Evolutionary conservation across 1,284 basidiomycete species (phyloP).

Genomic region (Microbotryum silenes-acaulis): DNA sequence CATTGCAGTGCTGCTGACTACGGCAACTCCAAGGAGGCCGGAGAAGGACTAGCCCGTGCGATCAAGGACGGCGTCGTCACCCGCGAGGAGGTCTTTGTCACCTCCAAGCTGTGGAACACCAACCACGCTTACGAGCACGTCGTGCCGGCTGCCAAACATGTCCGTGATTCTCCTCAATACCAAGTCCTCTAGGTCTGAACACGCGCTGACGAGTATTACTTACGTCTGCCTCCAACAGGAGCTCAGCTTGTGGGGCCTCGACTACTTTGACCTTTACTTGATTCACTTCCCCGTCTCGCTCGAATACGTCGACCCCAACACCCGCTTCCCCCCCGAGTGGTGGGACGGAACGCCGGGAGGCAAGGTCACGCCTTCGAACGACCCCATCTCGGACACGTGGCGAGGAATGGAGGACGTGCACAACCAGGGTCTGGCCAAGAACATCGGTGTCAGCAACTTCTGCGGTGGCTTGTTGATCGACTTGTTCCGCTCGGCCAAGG

Average conservation of each 20-base stretch:
- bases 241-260: slow-evolving; percentile 64
- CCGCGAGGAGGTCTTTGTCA: slow-evolving; percentile 43
- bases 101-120: slow-evolving; percentile 49
- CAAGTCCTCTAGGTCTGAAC: no score
- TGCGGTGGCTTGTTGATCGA: slow-evolving; percentile 26
- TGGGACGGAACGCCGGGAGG: slow-evolving; percentile 45
- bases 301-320: slow-evolving; percentile 63
- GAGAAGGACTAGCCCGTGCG: slow-evolving; percentile 42
- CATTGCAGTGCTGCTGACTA: slow-evolving; percentile 36
- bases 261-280: slow-evolving; percentile 43
- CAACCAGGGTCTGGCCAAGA: slow-evolving; percentile 52
- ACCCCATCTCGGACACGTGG: slow-evolving; percentile 68
- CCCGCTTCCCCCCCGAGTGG: slow-evolving; percentile 73
- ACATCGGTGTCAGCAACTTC: slow-evolving; percentile 57
- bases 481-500: slow-evolving; percentile 57
- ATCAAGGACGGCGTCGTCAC: slow-evolving; percentile 44
- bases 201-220: no score
- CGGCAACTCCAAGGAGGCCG: slow-evolving; percentile 45
- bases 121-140: slow-evolving; percentile 63
- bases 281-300: slow-evolving; percentile 73
- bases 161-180: slow-evolving; percentile 35
- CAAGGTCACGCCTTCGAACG: slow-evolving; percentile 46
- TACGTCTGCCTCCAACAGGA: slow-evolving; percentile 40
- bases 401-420: slow-evolving; percentile 54
- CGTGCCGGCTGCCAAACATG: slow-evolving; percentile 45